phyloP scores from a whole-genome alignment of 768 basidiomycete species.

The Collybiopsis confluens region DNA sequence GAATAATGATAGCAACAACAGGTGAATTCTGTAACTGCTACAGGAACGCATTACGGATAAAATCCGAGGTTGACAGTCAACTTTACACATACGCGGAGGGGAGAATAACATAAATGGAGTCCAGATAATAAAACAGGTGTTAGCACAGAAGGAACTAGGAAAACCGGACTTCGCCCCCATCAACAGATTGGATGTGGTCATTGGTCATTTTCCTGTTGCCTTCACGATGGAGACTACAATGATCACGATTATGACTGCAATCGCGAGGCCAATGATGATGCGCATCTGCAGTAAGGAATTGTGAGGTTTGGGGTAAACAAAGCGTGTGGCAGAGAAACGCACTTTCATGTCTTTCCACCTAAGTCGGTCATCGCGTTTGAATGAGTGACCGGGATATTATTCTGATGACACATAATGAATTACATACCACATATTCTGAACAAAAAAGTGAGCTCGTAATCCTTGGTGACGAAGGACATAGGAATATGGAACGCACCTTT shows the following conservation, averaged over 20 bases:
- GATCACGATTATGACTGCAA: conserved; percentile 88
- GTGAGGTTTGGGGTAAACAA: conserved; percentile 9
- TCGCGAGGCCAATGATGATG: conserved; percentile 89
- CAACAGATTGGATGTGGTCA: neutral
- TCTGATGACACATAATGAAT: conserved; percentile 1
- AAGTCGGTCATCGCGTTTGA: neutral
- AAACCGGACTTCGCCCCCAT: neutral
- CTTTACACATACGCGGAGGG: neutral
- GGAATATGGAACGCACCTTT: conserved; percentile 8
- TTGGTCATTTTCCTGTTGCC: conserved; percentile 45
- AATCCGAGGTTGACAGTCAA: neutral
- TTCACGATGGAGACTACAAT: conserved; percentile 95
- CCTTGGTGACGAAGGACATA: neutral
- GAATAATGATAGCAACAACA: neutral
- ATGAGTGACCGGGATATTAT: neutral
- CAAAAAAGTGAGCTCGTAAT: neutral
- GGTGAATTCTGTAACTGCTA: neutral
- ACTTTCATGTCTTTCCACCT: conserved; percentile 99
- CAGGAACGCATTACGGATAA: conserved; percentile 3
- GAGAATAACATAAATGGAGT: conserved; percentile 8
- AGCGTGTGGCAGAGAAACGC: conserved; percentile 13
- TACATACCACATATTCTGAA: conserved; percentile 87
- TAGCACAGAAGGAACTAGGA: neutral
- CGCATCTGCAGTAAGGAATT: conserved; percentile 70
- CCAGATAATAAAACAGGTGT: conserved; percentile 8